Conservation (phyloP, 352 stramenopile species). For the Globisporangium nagaii region DNA sequence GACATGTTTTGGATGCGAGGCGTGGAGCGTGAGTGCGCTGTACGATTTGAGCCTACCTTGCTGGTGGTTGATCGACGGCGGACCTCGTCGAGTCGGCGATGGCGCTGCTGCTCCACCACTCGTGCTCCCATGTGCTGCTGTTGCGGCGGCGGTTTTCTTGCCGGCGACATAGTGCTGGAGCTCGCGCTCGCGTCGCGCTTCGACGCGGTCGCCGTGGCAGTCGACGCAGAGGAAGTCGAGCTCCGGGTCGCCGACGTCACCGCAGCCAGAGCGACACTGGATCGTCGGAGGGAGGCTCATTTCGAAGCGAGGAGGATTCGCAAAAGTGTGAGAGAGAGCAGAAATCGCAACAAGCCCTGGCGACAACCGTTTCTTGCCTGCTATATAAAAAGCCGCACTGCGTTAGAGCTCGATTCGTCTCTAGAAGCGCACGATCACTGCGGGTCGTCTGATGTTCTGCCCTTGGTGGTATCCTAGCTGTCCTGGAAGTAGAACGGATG, state of each 20-base stretch:
- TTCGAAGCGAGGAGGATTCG: too few relatives aligned
- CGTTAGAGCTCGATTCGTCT: too few relatives aligned
- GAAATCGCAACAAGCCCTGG: too few relatives aligned
- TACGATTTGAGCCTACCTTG: slow-evolving; percentile 41
- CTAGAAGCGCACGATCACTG: too few relatives aligned
- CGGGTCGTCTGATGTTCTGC: too few relatives aligned
- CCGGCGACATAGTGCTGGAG: slow-evolving; percentile 28
- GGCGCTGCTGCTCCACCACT: not conserved
- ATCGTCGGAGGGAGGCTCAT: slow-evolving; percentile 51
- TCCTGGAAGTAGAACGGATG: slow-evolving; percentile 74
- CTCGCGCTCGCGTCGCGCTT: slow-evolving; percentile 35
- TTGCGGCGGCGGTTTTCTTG: not conserved
- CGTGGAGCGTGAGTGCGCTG: too few relatives aligned
- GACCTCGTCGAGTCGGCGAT: slow-evolving; percentile 20
- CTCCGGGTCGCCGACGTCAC: slow-evolving; percentile 50
- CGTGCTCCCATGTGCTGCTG: not conserved
- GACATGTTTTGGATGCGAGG: not conserved
- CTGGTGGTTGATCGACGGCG: slow-evolving; percentile 43
- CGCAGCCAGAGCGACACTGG: slow-evolving; percentile 48
- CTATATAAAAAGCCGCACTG: too few relatives aligned
- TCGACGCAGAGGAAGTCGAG: slow-evolving; percentile 61
- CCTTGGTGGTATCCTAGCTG: not conserved
- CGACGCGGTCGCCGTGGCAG: slow-evolving; percentile 49
- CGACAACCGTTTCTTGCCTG: too few relatives aligned
- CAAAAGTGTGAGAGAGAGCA: too few relatives aligned